Evolutionary conservation across 2,329 filamentous ascomycete species (phyloP), one percentile per base, ranked within the genome.

Genomic region (Parascedosporium putredinis): DNA sequence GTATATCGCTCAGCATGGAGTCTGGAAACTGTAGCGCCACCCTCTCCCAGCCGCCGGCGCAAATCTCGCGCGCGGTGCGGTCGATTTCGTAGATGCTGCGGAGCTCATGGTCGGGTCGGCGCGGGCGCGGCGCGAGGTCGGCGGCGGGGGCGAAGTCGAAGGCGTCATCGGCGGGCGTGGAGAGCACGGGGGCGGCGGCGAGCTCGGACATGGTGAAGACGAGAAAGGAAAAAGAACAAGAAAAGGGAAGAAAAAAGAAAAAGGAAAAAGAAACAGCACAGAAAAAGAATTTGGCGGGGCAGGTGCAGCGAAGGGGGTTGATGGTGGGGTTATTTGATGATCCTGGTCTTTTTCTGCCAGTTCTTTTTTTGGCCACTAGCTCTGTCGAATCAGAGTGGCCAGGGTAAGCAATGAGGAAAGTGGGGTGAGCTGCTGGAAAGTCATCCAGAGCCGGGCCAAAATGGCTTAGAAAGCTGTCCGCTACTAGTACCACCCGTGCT

Each of bases 11-110:
- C 1, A 98, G 76, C 88, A 97, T 95, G 24, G 84, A 76, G 67
- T 98, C 93, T 0, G 93, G 91, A 58, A 98, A 97, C 62, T 98
- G 93, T n/a, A 98, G 70, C 1, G 89, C 93, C 27, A 98, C 78
- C 47, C 85, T 78, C 54, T 69, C 77, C 78, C 88, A 95, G 63
- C 74, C 74, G 40, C 81, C 84, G 4, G 73, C 66, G n/a, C 73
- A 72, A 44, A 98, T 85, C 64, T 95, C 87, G 31, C 69, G 65
- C 45, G 88, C 77, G 0, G 93, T 96, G 51, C 87, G 78, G 52
- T 78, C 74, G 56, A 96, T 84, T 66, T 98, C 93, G 70, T 97
- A 98, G 45, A 86, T 83, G 36, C 81, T 69, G 50, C 72, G 70
- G 25, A 97, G 72, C 60, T 90, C 85, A 60, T 86, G 80, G 56